phyloP scores from a whole-genome alignment of 2,329 filamentous ascomycete genomes.

The Fusarium praegraminearum region DNA sequence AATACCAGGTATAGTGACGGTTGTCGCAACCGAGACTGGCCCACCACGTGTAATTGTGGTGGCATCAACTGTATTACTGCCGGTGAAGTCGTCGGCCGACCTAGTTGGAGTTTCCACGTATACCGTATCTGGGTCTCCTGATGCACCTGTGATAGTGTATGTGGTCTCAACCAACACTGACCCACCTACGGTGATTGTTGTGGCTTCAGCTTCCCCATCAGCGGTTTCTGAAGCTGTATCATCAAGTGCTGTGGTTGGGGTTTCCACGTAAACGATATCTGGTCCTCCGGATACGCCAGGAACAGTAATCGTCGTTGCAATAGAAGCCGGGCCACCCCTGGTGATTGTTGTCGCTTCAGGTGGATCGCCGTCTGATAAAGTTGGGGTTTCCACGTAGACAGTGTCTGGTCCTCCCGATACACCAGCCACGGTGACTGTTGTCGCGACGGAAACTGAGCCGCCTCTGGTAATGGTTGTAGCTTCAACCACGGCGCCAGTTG shows the following conservation, averaged over 20 bases:
- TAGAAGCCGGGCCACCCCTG: conserved; percentile 4
- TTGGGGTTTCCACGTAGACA: conserved; percentile 5
- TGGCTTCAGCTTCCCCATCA: accelerated
- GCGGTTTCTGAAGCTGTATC: not conserved
- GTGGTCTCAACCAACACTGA: not conserved
- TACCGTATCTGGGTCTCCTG: not conserved
- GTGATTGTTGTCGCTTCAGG: conserved; percentile 8
- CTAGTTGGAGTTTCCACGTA: not conserved
- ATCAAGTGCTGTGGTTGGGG: not conserved
- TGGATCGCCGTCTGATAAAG: not conserved
- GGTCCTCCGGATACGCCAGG: conserved; percentile 4
- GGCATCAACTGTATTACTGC: not conserved
- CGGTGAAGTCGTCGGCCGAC: not conserved
- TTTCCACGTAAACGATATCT: not conserved
- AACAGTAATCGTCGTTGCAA: not conserved
- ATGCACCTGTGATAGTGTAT: not conserved
- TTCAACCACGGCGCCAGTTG: not conserved
- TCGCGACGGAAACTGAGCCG: not conserved
- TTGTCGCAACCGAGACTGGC: not conserved
- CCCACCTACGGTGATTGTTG: not conserved
- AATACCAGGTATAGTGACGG: not conserved
- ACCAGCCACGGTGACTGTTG: not conserved
- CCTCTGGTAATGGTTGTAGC: conserved; percentile 8
- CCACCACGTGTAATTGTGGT: conserved; percentile 17
- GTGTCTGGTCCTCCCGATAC: not conserved